Evolutionary conservation across 257 asterid species (phyloP).

Genomic region (Petunia secreta): DNA sequence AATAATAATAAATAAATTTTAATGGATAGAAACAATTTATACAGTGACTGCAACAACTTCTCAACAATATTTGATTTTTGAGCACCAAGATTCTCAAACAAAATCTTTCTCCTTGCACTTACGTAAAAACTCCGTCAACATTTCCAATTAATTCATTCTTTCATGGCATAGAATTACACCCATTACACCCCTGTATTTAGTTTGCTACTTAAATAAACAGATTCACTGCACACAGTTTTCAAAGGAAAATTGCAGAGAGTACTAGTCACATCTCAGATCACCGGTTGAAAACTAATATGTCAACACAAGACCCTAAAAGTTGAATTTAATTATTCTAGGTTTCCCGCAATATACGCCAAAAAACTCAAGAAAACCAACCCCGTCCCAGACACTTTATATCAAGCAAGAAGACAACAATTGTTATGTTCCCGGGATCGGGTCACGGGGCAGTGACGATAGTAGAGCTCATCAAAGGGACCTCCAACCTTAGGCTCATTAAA

Average conservation of each 20-base stretch:
- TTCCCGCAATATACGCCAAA: not conserved
- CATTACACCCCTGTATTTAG: not conserved
- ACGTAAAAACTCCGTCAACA: not conserved
- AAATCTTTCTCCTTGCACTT: constrained; percentile 12
- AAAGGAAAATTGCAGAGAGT: constrained; percentile 11
- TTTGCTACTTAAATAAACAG: constrained; percentile 11
- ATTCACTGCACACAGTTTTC: not conserved
- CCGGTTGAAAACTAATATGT: not conserved
- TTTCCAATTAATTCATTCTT: not conserved
- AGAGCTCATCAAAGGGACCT: no score
- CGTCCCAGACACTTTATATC: not conserved
- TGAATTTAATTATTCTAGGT: not conserved
- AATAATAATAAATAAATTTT: no score
- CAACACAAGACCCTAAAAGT: not conserved
- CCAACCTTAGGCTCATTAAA: no score
- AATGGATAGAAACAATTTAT: no score
- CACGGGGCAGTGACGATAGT: no score
- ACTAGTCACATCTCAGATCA: not conserved
- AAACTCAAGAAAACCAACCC: not conserved
- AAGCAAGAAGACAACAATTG: not conserved
- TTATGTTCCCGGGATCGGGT: no score
- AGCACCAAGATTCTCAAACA: no score
- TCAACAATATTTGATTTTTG: no score
- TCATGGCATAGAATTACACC: not conserved
- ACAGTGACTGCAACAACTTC: no score